Conservation (phyloP, 805 yeast species). For the Zygosaccharomyces pseudorouxii region DNA sequence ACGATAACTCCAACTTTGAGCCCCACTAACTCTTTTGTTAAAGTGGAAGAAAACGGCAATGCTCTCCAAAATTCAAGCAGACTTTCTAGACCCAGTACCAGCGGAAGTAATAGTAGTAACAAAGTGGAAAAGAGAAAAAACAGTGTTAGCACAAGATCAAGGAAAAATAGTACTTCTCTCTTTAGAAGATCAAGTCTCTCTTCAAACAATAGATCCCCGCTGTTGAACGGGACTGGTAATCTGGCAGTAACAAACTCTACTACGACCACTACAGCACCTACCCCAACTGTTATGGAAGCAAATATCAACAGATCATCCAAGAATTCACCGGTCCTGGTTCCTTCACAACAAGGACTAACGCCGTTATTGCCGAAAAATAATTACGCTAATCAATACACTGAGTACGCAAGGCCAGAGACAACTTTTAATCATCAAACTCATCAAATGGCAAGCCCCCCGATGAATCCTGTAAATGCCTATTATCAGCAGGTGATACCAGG, state of each 20-base stretch:
- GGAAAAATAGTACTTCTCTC: neutral
- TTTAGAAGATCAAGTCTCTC: constrained; percentile 1
- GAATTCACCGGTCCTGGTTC: neutral
- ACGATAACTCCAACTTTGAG: neutral
- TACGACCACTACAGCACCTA: neutral
- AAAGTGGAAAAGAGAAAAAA: constrained; percentile 1
- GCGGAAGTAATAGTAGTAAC: neutral
- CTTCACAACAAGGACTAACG: constrained; percentile 1
- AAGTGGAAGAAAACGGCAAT: neutral
- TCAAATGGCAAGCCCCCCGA: neutral
- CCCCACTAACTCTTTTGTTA: neutral
- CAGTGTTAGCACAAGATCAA: neutral
- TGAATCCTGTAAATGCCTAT: neutral
- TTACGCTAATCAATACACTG: neutral
- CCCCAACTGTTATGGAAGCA: neutral
- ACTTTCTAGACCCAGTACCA: neutral
- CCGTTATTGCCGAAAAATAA: constrained; percentile 2
- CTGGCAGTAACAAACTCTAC: neutral
- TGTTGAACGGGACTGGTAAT: neutral
- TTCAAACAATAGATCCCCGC: neutral
- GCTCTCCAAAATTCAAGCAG: neutral
- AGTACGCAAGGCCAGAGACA: neutral
- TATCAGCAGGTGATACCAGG: constrained; percentile 2
- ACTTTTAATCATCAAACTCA: neutral
- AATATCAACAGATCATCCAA: neutral